Evolutionary conservation across 2,329 filamentous ascomycete genomes (phyloP).

Genomic region (Sordariomycetes sp.): DNA sequence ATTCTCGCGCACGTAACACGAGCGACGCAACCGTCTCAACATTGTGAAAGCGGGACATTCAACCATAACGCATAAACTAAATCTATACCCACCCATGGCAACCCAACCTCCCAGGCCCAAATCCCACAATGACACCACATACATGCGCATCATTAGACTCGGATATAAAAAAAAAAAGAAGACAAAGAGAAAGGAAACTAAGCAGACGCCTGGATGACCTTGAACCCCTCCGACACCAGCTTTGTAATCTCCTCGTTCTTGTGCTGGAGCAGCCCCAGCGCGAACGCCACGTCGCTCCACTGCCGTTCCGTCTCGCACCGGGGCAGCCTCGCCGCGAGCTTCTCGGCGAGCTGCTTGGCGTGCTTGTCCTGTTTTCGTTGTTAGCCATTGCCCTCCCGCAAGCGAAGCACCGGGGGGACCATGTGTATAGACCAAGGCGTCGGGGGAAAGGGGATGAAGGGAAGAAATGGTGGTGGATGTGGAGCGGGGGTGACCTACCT

Average conservation of each 20-base stretch:
- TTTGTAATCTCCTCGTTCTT: conserved; percentile 85
- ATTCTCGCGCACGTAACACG: neutral
- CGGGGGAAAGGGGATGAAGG: neutral
- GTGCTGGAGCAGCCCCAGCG: conserved; percentile 76
- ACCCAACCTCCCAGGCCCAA: neutral
- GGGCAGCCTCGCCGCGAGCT: conserved; percentile 73
- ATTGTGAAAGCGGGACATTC: neutral
- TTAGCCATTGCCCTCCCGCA: conserved; percentile 10
- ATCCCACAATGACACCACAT: neutral
- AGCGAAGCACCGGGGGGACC: neutral
- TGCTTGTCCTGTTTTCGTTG: conserved; percentile 66
- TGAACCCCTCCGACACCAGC: conserved; percentile 62
- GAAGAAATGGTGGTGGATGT: neutral
- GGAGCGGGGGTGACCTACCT: conserved; percentile 43
- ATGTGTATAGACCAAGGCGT: neutral
- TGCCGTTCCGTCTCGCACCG: conserved; percentile 87
- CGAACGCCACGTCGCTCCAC: conserved; percentile 96
- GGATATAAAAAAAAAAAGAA: neutral
- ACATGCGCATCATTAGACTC: neutral
- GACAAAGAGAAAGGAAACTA: conserved; percentile 15
- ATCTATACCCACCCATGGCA: neutral
- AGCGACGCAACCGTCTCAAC: neutral
- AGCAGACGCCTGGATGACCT: conserved; percentile 50
- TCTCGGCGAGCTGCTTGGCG: conserved; percentile 83
- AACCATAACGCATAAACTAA: neutral